These are phyloP conservation scores for Hygrophila difformis DNA, from an alignment of 257 asterid species.

Conservation along the genomic window DNA sequence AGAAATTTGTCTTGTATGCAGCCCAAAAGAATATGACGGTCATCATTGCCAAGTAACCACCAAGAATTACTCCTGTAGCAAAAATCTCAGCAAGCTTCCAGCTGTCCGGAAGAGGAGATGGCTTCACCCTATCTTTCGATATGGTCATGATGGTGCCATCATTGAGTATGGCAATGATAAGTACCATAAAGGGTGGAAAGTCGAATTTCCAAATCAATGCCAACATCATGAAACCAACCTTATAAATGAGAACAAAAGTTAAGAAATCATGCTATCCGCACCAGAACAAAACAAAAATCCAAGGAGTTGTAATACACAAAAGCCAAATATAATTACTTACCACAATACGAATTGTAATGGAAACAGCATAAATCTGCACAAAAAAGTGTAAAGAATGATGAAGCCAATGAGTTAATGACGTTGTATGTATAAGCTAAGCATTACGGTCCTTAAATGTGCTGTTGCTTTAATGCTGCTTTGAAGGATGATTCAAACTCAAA, in stretches of 20 bases:
- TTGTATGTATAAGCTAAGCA: not conserved
- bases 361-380: slow-evolving; percentile 89
- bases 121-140: slow-evolving; percentile 93
- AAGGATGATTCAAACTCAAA: not conserved
- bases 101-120: slow-evolving; percentile 97
- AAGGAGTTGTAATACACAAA: not conserved
- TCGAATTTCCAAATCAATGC: slow-evolving; percentile 95
- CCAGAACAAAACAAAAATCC: not conserved
- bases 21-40: slow-evolving; percentile 98
- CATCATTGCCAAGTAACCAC: slow-evolving; percentile 94
- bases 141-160: slow-evolving; percentile 99
- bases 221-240: slow-evolving; percentile 96
- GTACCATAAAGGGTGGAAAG: slow-evolving; percentile 99
- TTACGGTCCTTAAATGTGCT: too few species aligned
- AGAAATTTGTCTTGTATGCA: slow-evolving; percentile 79
- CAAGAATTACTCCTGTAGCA: slow-evolving; percentile 83
- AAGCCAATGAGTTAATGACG: not conserved
- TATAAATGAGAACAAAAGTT: too few species aligned
- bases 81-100: slow-evolving; percentile 95
- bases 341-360: slow-evolving; percentile 97
- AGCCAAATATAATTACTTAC: slow-evolving; percentile 28
- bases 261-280: too few species aligned
- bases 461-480: not conserved
- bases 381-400: slow-evolving; percentile 6
- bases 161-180: slow-evolving; percentile 91